A percentile compares a stretch with the other conserved stretches of the same genome.
These are phyloP conservation scores for Termitomyces sp. DNA, from an alignment of 768 basidiomycete species.

Conservation along the genomic window DNA sequence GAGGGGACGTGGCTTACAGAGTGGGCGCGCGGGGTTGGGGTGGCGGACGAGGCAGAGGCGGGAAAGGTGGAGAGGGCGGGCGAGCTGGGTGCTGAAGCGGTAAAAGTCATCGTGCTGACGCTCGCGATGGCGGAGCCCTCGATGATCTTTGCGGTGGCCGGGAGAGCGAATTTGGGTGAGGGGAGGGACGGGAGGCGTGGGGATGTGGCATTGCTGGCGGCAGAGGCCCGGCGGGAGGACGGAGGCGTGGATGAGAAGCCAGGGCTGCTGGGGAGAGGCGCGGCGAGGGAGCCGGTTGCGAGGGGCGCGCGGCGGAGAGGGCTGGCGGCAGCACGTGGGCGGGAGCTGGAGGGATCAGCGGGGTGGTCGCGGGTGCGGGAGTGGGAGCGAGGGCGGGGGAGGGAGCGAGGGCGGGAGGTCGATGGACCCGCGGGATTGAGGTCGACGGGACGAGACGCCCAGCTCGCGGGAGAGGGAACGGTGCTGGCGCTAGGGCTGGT, in stretches of 20 bases:
- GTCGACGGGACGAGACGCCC: slow-evolving; percentile 22
- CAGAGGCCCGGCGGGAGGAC: neutral
- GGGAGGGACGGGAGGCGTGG: neutral
- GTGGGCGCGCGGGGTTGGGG: neutral
- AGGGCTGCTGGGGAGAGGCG: slow-evolving; percentile 3
- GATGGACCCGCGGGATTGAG: slow-evolving; percentile 15
- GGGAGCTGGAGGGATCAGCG: neutral
- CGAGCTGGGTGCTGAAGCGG: neutral
- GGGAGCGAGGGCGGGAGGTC: neutral
- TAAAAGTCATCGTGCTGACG: neutral
- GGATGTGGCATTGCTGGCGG: neutral
- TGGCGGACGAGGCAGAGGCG: neutral
- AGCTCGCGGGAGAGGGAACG: slow-evolving; percentile 11
- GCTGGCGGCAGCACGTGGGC: neutral
- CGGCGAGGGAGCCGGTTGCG: slow-evolving; percentile 1
- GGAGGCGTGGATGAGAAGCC: slow-evolving; percentile 1
- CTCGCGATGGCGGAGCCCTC: neutral
- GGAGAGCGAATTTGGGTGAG: neutral
- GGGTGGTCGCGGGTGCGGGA: slow-evolving; percentile 11
- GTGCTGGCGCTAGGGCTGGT: slow-evolving; percentile 17
- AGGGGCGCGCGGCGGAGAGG: slow-evolving; percentile 6
- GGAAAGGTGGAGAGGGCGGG: neutral
- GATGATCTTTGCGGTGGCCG: neutral
- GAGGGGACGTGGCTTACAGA: neutral
- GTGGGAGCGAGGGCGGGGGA: slow-evolving; percentile 15